Percentiles rank a stretch among this genome's conserved stretches.
Evolutionary conservation across 2,329 filamentous ascomycete species (phyloP).

Genomic region (Hypoxylon sp.): DNA sequence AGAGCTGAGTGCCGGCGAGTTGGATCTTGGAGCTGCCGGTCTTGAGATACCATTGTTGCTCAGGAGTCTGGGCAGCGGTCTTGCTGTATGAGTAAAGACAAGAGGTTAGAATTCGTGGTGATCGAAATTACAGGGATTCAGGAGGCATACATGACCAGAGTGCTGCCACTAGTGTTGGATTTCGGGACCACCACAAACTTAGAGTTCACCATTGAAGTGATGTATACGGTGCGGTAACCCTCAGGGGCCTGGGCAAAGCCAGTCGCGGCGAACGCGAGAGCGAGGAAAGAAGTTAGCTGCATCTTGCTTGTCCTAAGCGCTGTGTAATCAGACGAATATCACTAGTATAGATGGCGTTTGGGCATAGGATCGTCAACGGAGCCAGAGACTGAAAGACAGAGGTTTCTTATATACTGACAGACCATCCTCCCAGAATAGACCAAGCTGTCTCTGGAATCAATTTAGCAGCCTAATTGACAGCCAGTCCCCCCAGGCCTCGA

Average conservation of each 20-base stretch:
- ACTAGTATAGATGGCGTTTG: slow-evolving; percentile 7
- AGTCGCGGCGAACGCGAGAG: slow-evolving; percentile 55
- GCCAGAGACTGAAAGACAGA: slow-evolving; percentile 13
- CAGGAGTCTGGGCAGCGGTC: slow-evolving; percentile 53
- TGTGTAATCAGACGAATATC: slow-evolving; percentile 16
- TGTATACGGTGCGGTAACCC: slow-evolving; percentile 58
- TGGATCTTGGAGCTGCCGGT: slow-evolving; percentile 56
- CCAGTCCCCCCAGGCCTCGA: slow-evolving; percentile 35
- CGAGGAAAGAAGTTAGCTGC: slow-evolving; percentile 50
- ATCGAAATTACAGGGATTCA: neutral
- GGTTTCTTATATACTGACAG: slow-evolving; percentile 37
- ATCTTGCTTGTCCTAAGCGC: slow-evolving; percentile 44
- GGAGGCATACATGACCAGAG: slow-evolving; percentile 56
- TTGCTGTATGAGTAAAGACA: slow-evolving; percentile 47
- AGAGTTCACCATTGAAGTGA: slow-evolving; percentile 58
- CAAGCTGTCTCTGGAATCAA: slow-evolving; percentile 36
- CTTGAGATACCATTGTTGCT: slow-evolving; percentile 61
- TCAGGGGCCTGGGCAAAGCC: slow-evolving; percentile 56
- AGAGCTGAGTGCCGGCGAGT: slow-evolving; percentile 57
- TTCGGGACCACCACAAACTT: slow-evolving; percentile 60
- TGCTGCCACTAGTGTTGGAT: slow-evolving; percentile 51
- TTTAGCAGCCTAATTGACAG: slow-evolving; percentile 51
- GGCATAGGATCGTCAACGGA: slow-evolving; percentile 20
- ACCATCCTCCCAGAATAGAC: slow-evolving; percentile 5
- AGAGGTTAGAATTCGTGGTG: slow-evolving; percentile 10